Conservation (phyloP, 1,284 basidiomycete species). For the Laetiporus sulphureus region DNA sequence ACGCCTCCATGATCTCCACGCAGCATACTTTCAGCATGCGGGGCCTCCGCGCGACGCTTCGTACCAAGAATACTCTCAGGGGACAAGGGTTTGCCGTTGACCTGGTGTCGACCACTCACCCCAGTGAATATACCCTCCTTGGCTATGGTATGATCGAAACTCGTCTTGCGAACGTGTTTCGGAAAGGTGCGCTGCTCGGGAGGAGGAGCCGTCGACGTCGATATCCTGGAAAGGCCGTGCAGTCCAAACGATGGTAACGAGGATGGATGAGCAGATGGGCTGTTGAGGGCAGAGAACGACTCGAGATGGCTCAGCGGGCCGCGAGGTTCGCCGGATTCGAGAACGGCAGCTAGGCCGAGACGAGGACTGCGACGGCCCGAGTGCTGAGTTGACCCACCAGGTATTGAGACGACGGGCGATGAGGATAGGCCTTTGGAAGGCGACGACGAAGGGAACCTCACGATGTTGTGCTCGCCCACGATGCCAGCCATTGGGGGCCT, state of each 20-base stretch:
- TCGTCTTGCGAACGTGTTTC: constrained; percentile 83
- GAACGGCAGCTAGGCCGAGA: constrained; percentile 39
- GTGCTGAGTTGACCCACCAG: constrained; percentile 40
- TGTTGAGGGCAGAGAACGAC: constrained; percentile 38
- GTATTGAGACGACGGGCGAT: constrained; percentile 44
- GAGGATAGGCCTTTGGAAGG: constrained; percentile 27
- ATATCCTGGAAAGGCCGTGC: constrained; percentile 44
- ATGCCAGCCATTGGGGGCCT: constrained; percentile 48
- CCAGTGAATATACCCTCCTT: constrained; percentile 55
- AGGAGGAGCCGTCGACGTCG: constrained; percentile 31
- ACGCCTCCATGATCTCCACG: constrained; percentile 68
- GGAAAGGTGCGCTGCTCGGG: constrained; percentile 58
- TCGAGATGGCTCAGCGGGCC: constrained; percentile 16
- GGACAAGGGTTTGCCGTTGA: constrained; percentile 66
- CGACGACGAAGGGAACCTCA: constrained; percentile 28
- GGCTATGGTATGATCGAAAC: constrained; percentile 84
- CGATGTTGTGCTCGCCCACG: constrained; percentile 26
- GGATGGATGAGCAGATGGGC: constrained; percentile 53
- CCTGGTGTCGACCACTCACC: constrained; percentile 65
- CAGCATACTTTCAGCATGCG: constrained; percentile 69
- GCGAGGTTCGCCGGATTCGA: constrained; percentile 38
- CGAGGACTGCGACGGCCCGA: constrained; percentile 46
- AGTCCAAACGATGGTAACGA: constrained; percentile 61
- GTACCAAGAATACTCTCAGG: constrained; percentile 56
- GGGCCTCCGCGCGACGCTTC: constrained; percentile 70